A percentile compares a stretch with the other conserved stretches of the same genome.
Conservation (phyloP, 2,329 filamentous ascomycete genomes). For the Alternaria incomplexa region DNA sequence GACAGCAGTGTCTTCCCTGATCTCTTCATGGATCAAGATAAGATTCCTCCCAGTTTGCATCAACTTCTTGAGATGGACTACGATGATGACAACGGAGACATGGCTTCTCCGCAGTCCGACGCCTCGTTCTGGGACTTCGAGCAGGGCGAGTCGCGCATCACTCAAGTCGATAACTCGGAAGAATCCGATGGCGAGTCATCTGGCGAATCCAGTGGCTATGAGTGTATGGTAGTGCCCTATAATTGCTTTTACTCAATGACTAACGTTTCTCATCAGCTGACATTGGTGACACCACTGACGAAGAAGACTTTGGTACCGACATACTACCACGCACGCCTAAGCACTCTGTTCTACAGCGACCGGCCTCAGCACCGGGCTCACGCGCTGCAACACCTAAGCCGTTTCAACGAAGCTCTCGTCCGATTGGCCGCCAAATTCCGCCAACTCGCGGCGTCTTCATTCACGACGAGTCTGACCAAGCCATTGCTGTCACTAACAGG, state of each 20-base stretch:
- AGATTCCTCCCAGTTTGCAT: constrained; percentile 74
- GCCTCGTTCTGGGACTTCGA: constrained; percentile 69
- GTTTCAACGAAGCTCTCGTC: constrained; percentile 43
- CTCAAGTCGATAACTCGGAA: constrained; percentile 37
- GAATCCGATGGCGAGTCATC: constrained; percentile 53
- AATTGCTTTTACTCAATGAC: constrained; percentile 40
- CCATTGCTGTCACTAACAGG: constrained; percentile 52
- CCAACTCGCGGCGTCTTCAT: constrained; percentile 46
- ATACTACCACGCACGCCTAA: constrained; percentile 55
- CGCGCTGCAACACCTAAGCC: constrained; percentile 45
- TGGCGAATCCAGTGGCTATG: constrained; percentile 61
- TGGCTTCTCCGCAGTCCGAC: constrained; percentile 48
- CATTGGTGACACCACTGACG: constrained; percentile 66
- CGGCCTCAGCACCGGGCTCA: constrained; percentile 53
- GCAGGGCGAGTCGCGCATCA: constrained; percentile 53
- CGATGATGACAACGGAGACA: constrained; percentile 55
- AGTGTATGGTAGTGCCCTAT: constrained; percentile 57
- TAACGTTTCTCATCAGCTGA: constrained; percentile 59
- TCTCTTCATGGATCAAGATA: constrained; percentile 77
- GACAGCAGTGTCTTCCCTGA: constrained; percentile 75
- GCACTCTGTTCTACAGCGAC: constrained; percentile 56
- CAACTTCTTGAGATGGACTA: constrained; percentile 70
- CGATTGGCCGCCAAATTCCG: constrained; percentile 35
- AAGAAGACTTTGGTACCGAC: constrained; percentile 53
- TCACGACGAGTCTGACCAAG: constrained; percentile 44